Conservation (phyloP, 257 asterid genomes). For the Primulina huaijiensis region DNA sequence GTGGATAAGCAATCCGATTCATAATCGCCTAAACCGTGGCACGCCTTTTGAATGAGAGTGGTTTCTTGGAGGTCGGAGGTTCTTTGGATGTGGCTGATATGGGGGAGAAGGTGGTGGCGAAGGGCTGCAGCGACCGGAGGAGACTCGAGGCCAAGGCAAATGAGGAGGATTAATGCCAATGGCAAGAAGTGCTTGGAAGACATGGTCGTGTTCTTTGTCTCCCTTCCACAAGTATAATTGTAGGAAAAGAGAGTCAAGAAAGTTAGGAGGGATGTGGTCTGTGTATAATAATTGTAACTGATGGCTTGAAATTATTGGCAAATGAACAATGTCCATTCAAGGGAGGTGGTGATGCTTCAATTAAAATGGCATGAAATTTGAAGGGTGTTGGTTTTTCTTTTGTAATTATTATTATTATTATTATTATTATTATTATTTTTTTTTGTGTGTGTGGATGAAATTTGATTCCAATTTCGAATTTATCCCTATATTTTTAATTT, state of each 20-base stretch:
- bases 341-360: not conserved
- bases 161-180: slow-evolving; percentile 27
- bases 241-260: not conserved
- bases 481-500: no score
- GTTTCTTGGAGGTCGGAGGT: slow-evolving; percentile 24
- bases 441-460: no score
- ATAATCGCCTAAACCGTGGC: slow-evolving; percentile 31
- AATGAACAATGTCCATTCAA: not conserved
- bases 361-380: not conserved
- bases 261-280: not conserved
- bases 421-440: no score
- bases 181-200: slow-evolving; percentile 26
- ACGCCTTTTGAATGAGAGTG: slow-evolving; percentile 37
- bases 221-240: not conserved
- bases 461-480: no score
- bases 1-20: slow-evolving; percentile 29
- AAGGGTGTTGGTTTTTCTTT: not conserved
- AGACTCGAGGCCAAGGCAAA: slow-evolving; percentile 18
- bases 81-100: slow-evolving; percentile 13
- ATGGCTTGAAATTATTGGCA: not conserved
- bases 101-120: slow-evolving; percentile 18
- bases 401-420: no score
- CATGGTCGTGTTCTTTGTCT: slow-evolving; percentile 16
- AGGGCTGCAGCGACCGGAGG: slow-evolving; percentile 21
- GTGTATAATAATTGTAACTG: not conserved